Conservation (phyloP, 2,329 filamentous ascomycete species). For the Fusarium torulosum region DNA sequence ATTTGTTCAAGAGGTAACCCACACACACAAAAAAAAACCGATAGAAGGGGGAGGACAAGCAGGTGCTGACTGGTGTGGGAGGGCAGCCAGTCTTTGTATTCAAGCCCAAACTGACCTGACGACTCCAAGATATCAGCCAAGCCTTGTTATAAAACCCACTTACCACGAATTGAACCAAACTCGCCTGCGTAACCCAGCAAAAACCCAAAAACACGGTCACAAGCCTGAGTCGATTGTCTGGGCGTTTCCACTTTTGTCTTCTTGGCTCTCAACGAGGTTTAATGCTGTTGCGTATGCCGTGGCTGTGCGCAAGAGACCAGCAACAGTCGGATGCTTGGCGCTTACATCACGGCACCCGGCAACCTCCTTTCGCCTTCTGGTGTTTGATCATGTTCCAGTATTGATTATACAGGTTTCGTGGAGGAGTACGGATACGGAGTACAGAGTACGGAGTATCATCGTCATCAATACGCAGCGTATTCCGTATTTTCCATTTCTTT, state of each 20-base stretch:
- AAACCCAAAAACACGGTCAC: conserved; percentile 22
- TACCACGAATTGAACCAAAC: conserved; percentile 6
- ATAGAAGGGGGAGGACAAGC: conserved; percentile 4
- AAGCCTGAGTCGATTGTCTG: conserved; percentile 15
- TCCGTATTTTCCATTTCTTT: not conserved
- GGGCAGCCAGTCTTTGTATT: conserved; percentile 28
- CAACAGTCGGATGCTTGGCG: conserved; percentile 27
- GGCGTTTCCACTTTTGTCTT: conserved; percentile 36
- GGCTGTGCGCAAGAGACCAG: conserved; percentile 27
- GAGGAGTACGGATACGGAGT: no score
- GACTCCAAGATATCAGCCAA: conserved; percentile 29
- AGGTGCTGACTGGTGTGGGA: conserved; percentile 19
- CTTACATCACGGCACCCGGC: conserved; percentile 26
- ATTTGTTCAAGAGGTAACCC: not conserved
- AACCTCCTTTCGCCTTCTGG: conserved; percentile 10
- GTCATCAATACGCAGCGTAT: conserved; percentile 32
- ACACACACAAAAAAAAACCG: conserved; percentile 16
- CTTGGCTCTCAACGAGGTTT: conserved; percentile 27
- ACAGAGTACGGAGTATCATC: not conserved
- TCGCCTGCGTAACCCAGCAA: conserved; percentile 16
- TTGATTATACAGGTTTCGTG: conserved; percentile 10
- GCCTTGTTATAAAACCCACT: conserved; percentile 8
- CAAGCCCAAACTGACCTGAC: not conserved
- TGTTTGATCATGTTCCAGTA: conserved; percentile 5
- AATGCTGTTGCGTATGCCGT: conserved; percentile 10